Percentiles rank a stretch among this genome's conserved stretches.
These are phyloP conservation scores for Aspergillus mulundensis DNA, from an alignment of 495 filamentous ascomycete species.

Conservation along the genomic window DNA sequence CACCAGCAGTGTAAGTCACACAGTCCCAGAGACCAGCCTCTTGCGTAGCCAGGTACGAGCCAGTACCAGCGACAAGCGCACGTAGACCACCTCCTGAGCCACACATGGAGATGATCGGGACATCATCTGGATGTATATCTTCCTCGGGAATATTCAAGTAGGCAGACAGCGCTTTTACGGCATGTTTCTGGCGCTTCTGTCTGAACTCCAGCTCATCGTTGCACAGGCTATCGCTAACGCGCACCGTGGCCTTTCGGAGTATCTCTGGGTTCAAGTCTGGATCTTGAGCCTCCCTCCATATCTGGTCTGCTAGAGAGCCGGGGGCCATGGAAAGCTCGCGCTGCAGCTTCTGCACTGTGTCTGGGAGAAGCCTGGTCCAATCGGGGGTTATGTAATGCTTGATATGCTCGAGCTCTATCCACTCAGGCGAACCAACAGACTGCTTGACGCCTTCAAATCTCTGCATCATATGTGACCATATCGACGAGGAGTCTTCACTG, in stretches of 20 bases:
- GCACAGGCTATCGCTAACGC: conserved; percentile 79
- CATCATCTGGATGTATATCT: conserved; percentile 87
- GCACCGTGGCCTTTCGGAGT: conserved; percentile 68
- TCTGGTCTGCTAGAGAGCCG: conserved; percentile 83
- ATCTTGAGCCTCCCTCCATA: conserved; percentile 88
- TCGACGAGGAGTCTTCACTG: conserved; percentile 32
- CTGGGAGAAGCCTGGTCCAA: conserved; percentile 75
- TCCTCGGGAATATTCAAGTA: conserved; percentile 73
- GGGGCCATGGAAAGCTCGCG: conserved; percentile 80
- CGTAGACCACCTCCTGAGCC: conserved; percentile 89
- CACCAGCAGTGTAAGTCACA: conserved; percentile 88
- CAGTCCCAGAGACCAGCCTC: conserved; percentile 90
- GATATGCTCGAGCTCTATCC: conserved; percentile 60
- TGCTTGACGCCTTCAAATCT: conserved; percentile 51
- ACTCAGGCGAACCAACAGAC: conserved; percentile 54
- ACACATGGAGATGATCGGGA: conserved; percentile 88
- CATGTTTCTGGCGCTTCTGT: conserved; percentile 56
- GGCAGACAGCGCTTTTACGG: conserved; percentile 65
- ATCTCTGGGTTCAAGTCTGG: conserved; percentile 83
- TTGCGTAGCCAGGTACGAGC: conserved; percentile 73
- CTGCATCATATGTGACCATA: conserved; percentile 57
- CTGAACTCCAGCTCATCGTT: conserved; percentile 74
- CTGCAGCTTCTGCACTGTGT: conserved; percentile 77
- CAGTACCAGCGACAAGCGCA: conserved; percentile 82
- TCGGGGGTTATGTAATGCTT: conserved; percentile 70